phyloP scores from a whole-genome alignment of 345 rosid genomes.

The Alliaria petiolata region DNA sequence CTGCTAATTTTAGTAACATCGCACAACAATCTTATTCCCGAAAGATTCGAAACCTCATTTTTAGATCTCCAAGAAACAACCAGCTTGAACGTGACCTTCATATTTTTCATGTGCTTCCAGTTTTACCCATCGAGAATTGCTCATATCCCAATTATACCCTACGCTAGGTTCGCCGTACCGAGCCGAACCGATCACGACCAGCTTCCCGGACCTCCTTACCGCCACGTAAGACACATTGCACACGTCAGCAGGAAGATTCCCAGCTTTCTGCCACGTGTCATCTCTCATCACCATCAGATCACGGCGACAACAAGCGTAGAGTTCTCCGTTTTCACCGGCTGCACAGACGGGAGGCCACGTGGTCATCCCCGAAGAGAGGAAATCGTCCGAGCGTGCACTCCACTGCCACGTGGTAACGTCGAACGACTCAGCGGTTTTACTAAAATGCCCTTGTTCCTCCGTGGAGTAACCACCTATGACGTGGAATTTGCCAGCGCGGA shows the following conservation, averaged over 20 bases:
- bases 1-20: neutral
- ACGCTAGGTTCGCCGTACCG: conserved; percentile 25
- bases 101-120: neutral
- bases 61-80: conserved; percentile 25
- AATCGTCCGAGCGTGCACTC: conserved; percentile 27
- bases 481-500: conserved; percentile 55
- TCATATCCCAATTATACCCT: conserved; percentile 13
- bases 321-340: conserved; percentile 5
- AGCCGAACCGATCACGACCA: conserved; percentile 59
- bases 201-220: conserved; percentile 38
- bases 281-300: conserved; percentile 34
- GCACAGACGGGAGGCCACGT: conserved; percentile 47
- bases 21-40: neutral
- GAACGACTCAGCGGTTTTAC: conserved; percentile 44
- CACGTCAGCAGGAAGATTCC: conserved; percentile 55
- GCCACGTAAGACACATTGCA: conserved; percentile 34
- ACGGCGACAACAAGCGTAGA: conserved; percentile 45
- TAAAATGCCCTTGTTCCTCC: conserved; percentile 65
- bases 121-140: conserved; percentile 17
- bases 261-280: conserved; percentile 41
- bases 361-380: conserved; percentile 27
- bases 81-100: conserved; percentile 30
- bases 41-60: neutral
- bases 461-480: conserved; percentile 81
- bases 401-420: conserved; percentile 44